These are phyloP conservation scores for Verticillium zaregamsianum DNA, from an alignment of 2,329 filamentous ascomycete species.

Conservation along the genomic window DNA sequence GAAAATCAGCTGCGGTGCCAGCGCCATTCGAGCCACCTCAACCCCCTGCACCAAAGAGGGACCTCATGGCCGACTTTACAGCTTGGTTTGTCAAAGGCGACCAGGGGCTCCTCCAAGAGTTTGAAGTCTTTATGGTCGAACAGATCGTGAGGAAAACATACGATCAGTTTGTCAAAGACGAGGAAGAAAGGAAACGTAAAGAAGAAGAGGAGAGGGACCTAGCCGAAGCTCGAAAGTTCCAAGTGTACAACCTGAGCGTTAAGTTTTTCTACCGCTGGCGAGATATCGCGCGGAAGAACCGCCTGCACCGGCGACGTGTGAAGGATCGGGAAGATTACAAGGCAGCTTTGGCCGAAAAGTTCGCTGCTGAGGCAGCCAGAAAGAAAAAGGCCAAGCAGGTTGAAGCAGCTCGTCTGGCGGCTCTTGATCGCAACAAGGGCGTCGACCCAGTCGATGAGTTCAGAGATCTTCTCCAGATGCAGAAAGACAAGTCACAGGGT, in stretches of 20 bases:
- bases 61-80: conserved; percentile 45
- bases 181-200: conserved; percentile 34
- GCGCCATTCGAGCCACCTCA: not conserved
- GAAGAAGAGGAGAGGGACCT: conserved; percentile 45
- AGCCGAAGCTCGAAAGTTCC: conserved; percentile 43
- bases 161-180: conserved; percentile 32
- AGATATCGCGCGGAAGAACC: conserved; percentile 40
- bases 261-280: conserved; percentile 57
- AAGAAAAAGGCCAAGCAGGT: conserved; percentile 26
- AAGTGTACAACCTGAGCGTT: conserved; percentile 43
- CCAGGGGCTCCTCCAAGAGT: conserved; percentile 46
- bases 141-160: conserved; percentile 39
- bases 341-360: conserved; percentile 32
- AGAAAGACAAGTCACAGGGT: conserved; percentile 21
- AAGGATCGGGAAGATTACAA: conserved; percentile 47
- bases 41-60: conserved; percentile 16
- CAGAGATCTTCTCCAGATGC: conserved; percentile 25
- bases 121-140: conserved; percentile 41
- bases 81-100: conserved; percentile 54
- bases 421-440: conserved; percentile 4
- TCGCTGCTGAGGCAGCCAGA: conserved; percentile 24
- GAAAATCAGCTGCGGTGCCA: not conserved
- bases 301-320: conserved; percentile 45
- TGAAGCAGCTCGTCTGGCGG: conserved; percentile 6
- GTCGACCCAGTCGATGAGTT: conserved; percentile 30